These are phyloP conservation scores for Suhomyces maxii DNA, from an alignment of 1,139 yeast species.

Conservation along the genomic window DNA sequence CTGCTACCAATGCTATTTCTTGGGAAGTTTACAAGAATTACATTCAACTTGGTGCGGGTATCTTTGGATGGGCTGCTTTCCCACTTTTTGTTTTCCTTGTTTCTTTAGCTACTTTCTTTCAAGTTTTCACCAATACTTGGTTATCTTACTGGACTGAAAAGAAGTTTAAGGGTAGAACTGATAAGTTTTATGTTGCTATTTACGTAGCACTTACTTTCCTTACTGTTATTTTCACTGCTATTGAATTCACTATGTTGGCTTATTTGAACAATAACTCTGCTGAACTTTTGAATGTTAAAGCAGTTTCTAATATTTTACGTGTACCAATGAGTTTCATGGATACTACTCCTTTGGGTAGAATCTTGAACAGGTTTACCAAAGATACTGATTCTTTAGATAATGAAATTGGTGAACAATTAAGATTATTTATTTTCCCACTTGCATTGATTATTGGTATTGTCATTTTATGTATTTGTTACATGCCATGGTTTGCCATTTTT, in stretches of 20 bases:
- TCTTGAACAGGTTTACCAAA: conserved; percentile 56
- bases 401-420: conserved; percentile 46
- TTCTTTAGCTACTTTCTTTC: conserved; percentile 26
- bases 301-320: conserved; percentile 39
- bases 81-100: conserved; percentile 27
- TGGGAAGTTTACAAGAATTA: conserved; percentile 44
- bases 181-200: conserved; percentile 29
- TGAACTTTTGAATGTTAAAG: conserved; percentile 36
- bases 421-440: conserved; percentile 42
- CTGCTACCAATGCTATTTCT: conserved; percentile 37
- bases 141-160: conserved; percentile 39
- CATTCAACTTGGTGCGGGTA: conserved; percentile 58
- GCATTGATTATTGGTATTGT: conserved; percentile 44
- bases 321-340: conserved; percentile 50
- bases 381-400: conserved; percentile 51
- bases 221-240: conserved; percentile 49
- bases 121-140: conserved; percentile 37
- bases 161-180: conserved; percentile 22
- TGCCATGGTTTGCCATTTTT: conserved; percentile 50
- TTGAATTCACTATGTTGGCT: conserved; percentile 56
- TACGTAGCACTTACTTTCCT: conserved; percentile 31
- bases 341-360: conserved; percentile 47
- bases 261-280: conserved; percentile 51
- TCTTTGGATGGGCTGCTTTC: conserved; percentile 34
- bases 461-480: conserved; percentile 43